Percentiles rank a stretch among this genome's conserved stretches.
Evolutionary conservation across 805 yeast genomes (phyloP).

Genomic region (Metschnikowia dekortorum): DNA sequence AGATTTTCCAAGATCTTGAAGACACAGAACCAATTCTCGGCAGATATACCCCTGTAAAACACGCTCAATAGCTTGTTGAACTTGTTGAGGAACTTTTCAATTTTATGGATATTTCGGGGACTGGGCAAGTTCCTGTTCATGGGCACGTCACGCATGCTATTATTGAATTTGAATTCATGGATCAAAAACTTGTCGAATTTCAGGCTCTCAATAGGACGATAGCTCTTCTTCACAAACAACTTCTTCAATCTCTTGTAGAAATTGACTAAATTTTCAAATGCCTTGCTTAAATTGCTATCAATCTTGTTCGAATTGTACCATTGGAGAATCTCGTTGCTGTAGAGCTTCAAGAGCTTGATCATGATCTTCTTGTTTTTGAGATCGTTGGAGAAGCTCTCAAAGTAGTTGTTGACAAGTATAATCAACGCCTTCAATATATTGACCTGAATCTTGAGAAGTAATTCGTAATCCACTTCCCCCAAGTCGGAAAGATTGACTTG

Average conservation of each 20-base stretch:
- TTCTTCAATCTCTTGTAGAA: slow-evolving; percentile 65
- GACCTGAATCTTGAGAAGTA: slow-evolving; percentile 72
- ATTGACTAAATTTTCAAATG: slow-evolving; percentile 37
- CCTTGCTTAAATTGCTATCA: slow-evolving; percentile 28
- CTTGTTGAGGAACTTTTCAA: slow-evolving; percentile 58
- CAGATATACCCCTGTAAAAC: slow-evolving; percentile 51
- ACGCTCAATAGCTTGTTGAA: slow-evolving; percentile 60
- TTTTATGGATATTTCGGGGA: slow-evolving; percentile 41
- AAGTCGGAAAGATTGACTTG: slow-evolving; percentile 34
- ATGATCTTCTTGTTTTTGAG: slow-evolving; percentile 53
- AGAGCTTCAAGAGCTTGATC: slow-evolving; percentile 58
- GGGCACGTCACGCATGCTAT: slow-evolving; percentile 43
- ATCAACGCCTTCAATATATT: slow-evolving; percentile 76
- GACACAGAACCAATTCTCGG: slow-evolving; percentile 75
- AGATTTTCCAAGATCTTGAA: slow-evolving; percentile 72
- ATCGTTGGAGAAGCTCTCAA: slow-evolving; percentile 70
- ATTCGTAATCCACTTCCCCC: slow-evolving; percentile 56
- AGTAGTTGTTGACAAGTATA: slow-evolving; percentile 67
- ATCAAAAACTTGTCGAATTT: slow-evolving; percentile 35
- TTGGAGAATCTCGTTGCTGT: slow-evolving; percentile 61
- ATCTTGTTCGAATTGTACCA: slow-evolving; percentile 44
- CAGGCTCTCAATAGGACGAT: slow-evolving; percentile 51
- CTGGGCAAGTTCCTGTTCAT: slow-evolving; percentile 44
- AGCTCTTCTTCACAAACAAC: slow-evolving; percentile 63
- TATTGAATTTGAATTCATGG: slow-evolving; percentile 40